Evolutionary conservation across 106 monocot genomes (phyloP).

Genomic region (Amphibolis antarctica): DNA sequence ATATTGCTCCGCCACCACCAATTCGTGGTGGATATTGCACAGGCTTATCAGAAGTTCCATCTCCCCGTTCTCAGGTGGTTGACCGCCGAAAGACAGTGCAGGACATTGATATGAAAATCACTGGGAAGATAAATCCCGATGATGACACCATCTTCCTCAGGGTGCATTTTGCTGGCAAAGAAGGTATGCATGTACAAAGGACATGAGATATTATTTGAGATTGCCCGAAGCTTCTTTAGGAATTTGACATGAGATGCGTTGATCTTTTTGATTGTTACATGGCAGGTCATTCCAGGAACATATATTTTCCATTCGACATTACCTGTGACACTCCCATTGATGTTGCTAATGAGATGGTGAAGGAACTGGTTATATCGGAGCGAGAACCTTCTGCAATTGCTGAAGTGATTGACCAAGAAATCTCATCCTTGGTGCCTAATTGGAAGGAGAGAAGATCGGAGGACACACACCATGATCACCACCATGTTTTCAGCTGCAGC

Average conservation of each 20-base stretch:
- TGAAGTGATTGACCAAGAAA: constrained; percentile 64
- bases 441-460: constrained; percentile 17
- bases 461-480: neutral
- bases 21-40: neutral
- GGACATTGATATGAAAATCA: constrained; percentile 66
- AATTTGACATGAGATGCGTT: neutral
- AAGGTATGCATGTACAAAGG: constrained; percentile 50
- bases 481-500: constrained; percentile 31
- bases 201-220: neutral
- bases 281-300: constrained; percentile 56
- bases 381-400: constrained; percentile 66
- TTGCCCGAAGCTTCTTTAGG: neutral
- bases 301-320: constrained; percentile 95
- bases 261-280: neutral
- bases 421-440: constrained; percentile 43
- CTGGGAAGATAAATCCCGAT: constrained; percentile 79
- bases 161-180: constrained; percentile 66
- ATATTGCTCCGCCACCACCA: neutral
- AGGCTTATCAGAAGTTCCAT: neutral
- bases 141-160: constrained; percentile 82
- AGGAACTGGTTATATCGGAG: constrained; percentile 74
- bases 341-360: constrained; percentile 95
- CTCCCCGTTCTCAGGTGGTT: neutral
- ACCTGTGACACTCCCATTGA: constrained; percentile 60
- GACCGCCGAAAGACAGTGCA: neutral